phyloP scores from a whole-genome alignment of 129 eudicot species.

The carrot (Daucus carota) region DH1_v3.0 NC_030389.2:29973001-29973500 shows the following conservation, averaged over 20 bases:
- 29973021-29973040: neutral
- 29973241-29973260: neutral
- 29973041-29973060: neutral
- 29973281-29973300: neutral
- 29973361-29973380: slow-evolving; percentile 97
- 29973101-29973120: slow-evolving; percentile 7
- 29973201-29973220: neutral
- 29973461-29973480: neutral
- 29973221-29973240: neutral
- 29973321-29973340: neutral
- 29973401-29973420: slow-evolving; percentile 92
- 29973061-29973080: neutral
- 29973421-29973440: slow-evolving; percentile 41
- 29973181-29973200: slow-evolving; percentile 33
- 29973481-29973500: neutral
- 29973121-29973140: slow-evolving; percentile 88
- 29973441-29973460: neutral
- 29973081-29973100: neutral
- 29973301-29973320: neutral
- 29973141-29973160: slow-evolving; percentile 57
- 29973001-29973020: neutral
- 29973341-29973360: slow-evolving; percentile 78
- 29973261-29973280: neutral
- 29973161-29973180: slow-evolving; percentile 32
- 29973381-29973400: slow-evolving; percentile 99